phyloP scores from a whole-genome alignment of 345 rosid genomes.

The Corymbia maculata region DNA sequence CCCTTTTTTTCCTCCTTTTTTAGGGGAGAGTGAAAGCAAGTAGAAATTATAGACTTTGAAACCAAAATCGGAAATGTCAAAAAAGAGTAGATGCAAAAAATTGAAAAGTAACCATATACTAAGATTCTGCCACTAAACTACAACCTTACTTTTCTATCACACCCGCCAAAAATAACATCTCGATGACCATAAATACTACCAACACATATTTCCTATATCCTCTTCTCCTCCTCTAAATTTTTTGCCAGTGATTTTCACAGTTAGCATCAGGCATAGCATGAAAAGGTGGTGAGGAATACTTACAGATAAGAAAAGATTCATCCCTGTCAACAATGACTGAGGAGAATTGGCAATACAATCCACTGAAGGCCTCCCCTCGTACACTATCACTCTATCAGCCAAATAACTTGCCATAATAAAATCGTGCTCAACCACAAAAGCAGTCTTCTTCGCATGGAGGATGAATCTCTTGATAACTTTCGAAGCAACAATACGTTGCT shows the following conservation, averaged over 20 bases:
- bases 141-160: neutral
- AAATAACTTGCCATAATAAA: conserved; percentile 96
- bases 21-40: neutral
- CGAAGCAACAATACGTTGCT: conserved; percentile 98
- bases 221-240: neutral
- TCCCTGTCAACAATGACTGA: conserved; percentile 89
- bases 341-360: conserved; percentile 92
- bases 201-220: neutral
- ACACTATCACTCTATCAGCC: conserved; percentile 92
- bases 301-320: conserved; percentile 97
- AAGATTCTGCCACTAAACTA: neutral
- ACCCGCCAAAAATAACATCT: neutral
- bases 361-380: conserved; percentile 83
- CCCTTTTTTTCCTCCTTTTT: neutral
- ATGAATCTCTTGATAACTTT: conserved; percentile 98
- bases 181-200: neutral
- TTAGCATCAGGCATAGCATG: neutral
- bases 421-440: conserved; percentile 98
- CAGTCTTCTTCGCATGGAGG: conserved; percentile 97
- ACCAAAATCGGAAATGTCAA: neutral
- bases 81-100: neutral
- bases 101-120: neutral
- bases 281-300: conserved; percentile 11
- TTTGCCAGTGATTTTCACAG: neutral
- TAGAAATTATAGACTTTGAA: neutral